A percentile compares a stretch with the other conserved stretches of the same genome.
These are phyloP conservation scores for Eucalyptus brandiana DNA, from an alignment of 345 rosid genomes.

Conservation along the genomic window DNA sequence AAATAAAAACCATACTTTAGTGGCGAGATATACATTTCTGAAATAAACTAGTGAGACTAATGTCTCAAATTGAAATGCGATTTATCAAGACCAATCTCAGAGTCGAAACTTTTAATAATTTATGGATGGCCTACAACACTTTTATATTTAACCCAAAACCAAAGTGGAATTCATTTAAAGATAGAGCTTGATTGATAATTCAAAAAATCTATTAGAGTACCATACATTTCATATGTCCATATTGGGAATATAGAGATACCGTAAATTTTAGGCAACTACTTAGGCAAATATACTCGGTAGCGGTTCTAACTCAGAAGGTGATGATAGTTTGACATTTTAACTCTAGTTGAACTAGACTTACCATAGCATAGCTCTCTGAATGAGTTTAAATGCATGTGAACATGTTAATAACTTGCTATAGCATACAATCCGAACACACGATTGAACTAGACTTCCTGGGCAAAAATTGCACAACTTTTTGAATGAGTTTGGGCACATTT, in stretches of 20 bases:
- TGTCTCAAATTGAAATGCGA: not conserved
- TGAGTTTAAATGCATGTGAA: not conserved
- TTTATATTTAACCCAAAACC: no score
- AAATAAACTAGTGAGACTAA: not conserved
- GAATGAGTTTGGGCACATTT: not conserved
- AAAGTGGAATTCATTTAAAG: fast-evolving
- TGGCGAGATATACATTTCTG: not conserved
- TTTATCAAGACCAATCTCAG: not conserved
- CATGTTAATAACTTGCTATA: not conserved
- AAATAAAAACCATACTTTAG: no score
- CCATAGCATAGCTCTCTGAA: not conserved
- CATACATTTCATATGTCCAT: no score
- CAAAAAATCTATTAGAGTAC: no score
- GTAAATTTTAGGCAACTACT: no score
- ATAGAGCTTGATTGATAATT: no score
- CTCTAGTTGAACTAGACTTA: not conserved
- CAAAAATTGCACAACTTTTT: not conserved
- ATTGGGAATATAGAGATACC: no score
- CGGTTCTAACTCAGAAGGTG: no score
- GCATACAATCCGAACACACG: not conserved
- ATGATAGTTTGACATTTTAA: no score
- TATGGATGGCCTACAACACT: no score
- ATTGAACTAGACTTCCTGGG: not conserved
- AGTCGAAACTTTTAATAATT: not conserved
- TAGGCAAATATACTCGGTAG: no score